These are phyloP conservation scores for Scheffersomyces parashehatae DNA, from an alignment of 1,139 yeast species.

Conservation along the genomic window DNA sequence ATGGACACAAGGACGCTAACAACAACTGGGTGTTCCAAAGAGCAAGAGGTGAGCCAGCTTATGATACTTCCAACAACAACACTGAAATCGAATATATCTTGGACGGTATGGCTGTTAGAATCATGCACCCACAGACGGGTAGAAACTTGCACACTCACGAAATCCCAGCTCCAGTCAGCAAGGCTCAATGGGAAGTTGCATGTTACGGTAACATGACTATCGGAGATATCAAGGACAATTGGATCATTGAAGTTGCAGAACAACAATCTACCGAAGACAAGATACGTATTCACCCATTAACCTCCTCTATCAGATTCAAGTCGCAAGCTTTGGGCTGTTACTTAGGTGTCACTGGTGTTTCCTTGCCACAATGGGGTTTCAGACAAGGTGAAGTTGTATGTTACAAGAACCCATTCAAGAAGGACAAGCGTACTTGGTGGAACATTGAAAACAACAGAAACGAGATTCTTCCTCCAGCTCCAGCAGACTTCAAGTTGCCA, in stretches of 20 bases:
- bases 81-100: constrained; percentile 58
- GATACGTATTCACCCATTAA: constrained; percentile 75
- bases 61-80: constrained; percentile 50
- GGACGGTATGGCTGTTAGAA: constrained; percentile 76
- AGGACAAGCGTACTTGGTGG: constrained; percentile 99
- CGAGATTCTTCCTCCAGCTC: constrained; percentile 70
- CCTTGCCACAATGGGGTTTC: constrained; percentile 97
- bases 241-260: constrained; percentile 87
- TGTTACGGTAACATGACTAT: constrained; percentile 84
- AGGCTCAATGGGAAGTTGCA: constrained; percentile 78
- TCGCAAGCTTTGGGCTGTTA: constrained; percentile 75
- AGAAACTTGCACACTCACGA: constrained; percentile 90
- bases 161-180: constrained; percentile 76
- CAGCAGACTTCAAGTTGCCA: constrained; percentile 74
- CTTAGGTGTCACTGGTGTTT: constrained; percentile 76
- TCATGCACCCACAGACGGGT: constrained; percentile 79
- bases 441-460: constrained; percentile 86
- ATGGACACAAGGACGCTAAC: constrained; percentile 88
- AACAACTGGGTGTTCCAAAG: constrained; percentile 89
- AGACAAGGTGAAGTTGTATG: constrained; percentile 97
- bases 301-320: constrained; percentile 79
- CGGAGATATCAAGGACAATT: constrained; percentile 92
- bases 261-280: constrained; percentile 80
- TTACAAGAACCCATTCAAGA: constrained; percentile 67
- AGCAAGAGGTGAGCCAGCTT: constrained; percentile 58